Evolutionary conservation across 768 basidiomycete genomes (phyloP).

Genomic region (Trametes gibbosa): DNA sequence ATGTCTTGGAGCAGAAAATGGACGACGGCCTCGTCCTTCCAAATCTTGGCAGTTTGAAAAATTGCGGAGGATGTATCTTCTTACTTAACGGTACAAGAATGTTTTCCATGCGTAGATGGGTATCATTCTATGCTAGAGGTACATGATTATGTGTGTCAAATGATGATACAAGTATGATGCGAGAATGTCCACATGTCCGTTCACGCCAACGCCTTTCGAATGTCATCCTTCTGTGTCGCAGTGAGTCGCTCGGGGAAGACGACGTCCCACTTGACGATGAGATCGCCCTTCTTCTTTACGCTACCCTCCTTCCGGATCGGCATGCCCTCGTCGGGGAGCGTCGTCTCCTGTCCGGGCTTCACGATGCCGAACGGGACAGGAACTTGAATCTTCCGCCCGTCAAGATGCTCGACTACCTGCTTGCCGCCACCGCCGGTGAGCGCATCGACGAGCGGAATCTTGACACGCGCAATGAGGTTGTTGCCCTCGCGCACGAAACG

Average conservation of each 20-base stretch:
- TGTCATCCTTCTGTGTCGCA: constrained; percentile 72
- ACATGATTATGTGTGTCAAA: background rate
- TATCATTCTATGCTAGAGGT: constrained; percentile 16
- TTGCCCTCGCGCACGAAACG: constrained; percentile 78
- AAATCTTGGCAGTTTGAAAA: too few species aligned
- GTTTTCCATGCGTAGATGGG: constrained; percentile 1
- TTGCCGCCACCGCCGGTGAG: constrained; percentile 59
- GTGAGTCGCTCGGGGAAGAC: constrained; percentile 80
- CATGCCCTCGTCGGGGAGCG: constrained; percentile 80
- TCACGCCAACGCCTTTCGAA: constrained; percentile 60
- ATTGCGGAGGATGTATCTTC: too few species aligned
- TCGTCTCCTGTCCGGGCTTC: constrained; percentile 74
- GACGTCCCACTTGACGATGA: constrained; percentile 81
- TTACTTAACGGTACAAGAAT: too few species aligned
- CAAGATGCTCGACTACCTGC: constrained; percentile 64
- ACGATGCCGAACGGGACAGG: constrained; percentile 64
- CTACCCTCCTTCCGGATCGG: constrained; percentile 80
- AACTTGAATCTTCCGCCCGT: constrained; percentile 75
- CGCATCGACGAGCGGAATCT: constrained; percentile 81
- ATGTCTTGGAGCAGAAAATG: too few species aligned
- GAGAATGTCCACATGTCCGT: constrained; percentile 9
- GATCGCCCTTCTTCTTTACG: constrained; percentile 73
- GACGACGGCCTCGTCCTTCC: too few species aligned
- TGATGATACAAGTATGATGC: constrained; percentile 8
- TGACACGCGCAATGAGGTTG: constrained; percentile 61